Base-by-base conservation (phyloP, 805 yeast species). In the Candida ulmi region DNA sequence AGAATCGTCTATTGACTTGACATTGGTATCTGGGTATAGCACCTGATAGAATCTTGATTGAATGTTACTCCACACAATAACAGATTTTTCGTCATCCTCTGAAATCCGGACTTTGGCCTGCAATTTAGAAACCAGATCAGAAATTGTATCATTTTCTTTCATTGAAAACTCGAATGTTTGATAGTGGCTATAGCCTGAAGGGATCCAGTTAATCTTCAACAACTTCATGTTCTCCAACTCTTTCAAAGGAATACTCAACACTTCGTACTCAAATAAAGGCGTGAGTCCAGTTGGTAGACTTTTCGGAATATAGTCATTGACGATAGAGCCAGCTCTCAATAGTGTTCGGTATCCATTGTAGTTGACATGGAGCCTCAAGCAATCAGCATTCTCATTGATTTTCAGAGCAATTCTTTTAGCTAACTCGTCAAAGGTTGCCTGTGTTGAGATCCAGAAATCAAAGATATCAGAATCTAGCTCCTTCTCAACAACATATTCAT, bases 221-320 rank as follows among this genome's bases (percentile, higher is more conserved):
- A 77, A 61, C 42, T 76, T 76, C 79, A 87, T 74, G 45, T 74
- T 78, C 60, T 93, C 99, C 51, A 83, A 74, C 45, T 88, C 95
- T 27, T 67, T 71, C 39, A 91, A 65, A 2, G 90, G 78, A 33
- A 88, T 78, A 34, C 78, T 83, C 52, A 93, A 69, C 1, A 83
- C 62, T 54, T 91, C 96, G 57, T 84, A 91, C 47, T 80, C 81
- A 42, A 91, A 73, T 2, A 67, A 52, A 5, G 78, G 66, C 7
- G 65, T 58, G 24, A 57, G 51, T 38, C 65, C 65, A 12, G 51
- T 41, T 27, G 52, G 42, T 11, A 52, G 43, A 24, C 52, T 48
- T 36, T 64, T 64, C 4, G 69, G 58, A 24, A 65, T 48, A 39
- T 64, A 63, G 24, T 60, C 58, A 11, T 57, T 55, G 15, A 69